A percentile compares a stretch with the other conserved stretches of the same genome.
phyloP scores from a whole-genome alignment of 139 green algal genomes.

The Gonium pectorale region DNA sequence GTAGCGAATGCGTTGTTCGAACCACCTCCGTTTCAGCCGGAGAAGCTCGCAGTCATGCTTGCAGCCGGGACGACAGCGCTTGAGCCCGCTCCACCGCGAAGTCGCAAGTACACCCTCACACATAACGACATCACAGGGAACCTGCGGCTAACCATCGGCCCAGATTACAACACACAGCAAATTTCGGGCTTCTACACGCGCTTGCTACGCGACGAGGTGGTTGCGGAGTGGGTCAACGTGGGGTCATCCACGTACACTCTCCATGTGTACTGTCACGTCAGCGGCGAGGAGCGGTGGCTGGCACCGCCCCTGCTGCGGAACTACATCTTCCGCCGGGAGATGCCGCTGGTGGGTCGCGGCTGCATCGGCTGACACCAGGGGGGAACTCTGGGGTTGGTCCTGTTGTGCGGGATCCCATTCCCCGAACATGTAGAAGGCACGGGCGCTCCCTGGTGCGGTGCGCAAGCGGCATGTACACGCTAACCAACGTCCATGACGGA shows the following conservation, averaged over 20 bases:
- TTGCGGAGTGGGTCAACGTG: conserved; percentile 81
- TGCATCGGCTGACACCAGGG: background rate
- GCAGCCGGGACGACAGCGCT: background rate
- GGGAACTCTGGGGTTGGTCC: background rate
- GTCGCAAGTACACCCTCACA: conserved; percentile 89
- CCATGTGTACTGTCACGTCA: conserved; percentile 94
- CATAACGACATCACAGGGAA: conserved; percentile 93
- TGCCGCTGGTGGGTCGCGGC: conserved; percentile 79
- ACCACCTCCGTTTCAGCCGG: conserved; percentile 74
- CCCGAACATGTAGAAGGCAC: too few species aligned
- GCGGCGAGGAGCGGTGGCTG: conserved; percentile 86
- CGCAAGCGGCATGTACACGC: too few species aligned
- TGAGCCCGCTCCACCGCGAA: background rate
- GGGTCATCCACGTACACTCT: conserved; percentile 48
- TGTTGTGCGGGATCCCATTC: too few species aligned
- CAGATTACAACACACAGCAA: conserved; percentile 83
- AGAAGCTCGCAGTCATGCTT: conserved; percentile 75
- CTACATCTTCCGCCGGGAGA: conserved; percentile 93
- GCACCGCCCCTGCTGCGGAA: conserved; percentile 84
- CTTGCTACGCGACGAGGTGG: conserved; percentile 87
- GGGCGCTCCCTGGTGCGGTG: too few species aligned
- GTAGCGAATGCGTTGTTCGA: conserved; percentile 65
- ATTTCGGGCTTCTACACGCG: conserved; percentile 84
- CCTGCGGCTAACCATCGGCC: conserved; percentile 82
- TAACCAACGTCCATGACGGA: too few species aligned